Conservation (phyloP, 805 yeast species). For the Metschnikowia lochheadii region DNA sequence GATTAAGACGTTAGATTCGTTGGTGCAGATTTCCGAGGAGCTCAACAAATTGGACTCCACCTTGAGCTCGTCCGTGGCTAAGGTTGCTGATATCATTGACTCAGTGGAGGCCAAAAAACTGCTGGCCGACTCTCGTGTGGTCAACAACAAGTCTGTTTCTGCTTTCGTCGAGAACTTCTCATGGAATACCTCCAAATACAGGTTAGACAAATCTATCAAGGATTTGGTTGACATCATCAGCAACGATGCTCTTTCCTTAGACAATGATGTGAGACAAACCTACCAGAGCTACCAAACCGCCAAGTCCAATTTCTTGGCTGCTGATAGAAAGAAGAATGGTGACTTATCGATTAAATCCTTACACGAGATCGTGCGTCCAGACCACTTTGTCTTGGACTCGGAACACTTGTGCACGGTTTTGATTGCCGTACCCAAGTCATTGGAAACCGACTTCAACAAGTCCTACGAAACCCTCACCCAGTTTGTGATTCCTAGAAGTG, state of each 20-base stretch:
- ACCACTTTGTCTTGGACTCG: constrained; percentile 78
- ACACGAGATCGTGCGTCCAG: constrained; percentile 80
- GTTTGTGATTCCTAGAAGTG: constrained; percentile 91
- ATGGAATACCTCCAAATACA: constrained; percentile 86
- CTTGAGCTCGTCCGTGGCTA: constrained; percentile 61
- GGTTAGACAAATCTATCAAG: constrained; percentile 77
- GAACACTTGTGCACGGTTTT: constrained; percentile 85
- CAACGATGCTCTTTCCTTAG: constrained; percentile 76
- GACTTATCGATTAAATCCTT: constrained; percentile 87
- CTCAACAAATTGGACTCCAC: constrained; percentile 78
- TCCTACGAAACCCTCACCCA: constrained; percentile 72
- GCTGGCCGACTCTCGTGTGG: constrained; percentile 30
- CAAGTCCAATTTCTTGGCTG: constrained; percentile 76
- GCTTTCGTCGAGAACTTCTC: constrained; percentile 69
- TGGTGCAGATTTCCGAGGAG: constrained; percentile 89
- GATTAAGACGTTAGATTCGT: constrained; percentile 89
- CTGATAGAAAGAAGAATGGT: constrained; percentile 90
- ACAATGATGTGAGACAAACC: constrained; percentile 77
- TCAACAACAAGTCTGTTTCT: constrained; percentile 47
- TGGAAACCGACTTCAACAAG: constrained; percentile 56
- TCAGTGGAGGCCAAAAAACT: constrained; percentile 25
- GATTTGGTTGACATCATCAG: constrained; percentile 69
- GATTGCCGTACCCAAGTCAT: constrained; percentile 77
- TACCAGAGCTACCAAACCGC: constrained; percentile 75
- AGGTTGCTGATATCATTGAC: constrained; percentile 70